Conservation (phyloP, 2,329 filamentous ascomycete genomes). For the Mycocentrospora acerina region DNA sequence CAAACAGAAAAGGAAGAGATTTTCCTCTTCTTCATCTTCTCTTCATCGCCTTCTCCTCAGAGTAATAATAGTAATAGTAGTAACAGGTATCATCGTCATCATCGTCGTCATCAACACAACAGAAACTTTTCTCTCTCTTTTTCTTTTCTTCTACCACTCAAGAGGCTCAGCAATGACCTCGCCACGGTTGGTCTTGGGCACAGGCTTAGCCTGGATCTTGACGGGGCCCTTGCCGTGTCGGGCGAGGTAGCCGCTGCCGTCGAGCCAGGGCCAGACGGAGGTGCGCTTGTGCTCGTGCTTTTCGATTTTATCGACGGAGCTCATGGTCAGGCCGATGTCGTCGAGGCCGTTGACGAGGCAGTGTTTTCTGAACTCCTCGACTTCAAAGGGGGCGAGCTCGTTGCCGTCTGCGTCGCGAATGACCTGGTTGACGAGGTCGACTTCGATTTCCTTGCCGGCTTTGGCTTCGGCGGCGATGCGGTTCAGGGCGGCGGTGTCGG, state of each 20-base stretch:
- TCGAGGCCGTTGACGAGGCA: slow-evolving; percentile 92
- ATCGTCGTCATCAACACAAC: no score
- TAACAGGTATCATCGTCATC: no score
- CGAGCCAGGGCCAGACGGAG: slow-evolving; percentile 82
- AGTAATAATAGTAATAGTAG: no score
- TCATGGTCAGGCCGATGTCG: slow-evolving; percentile 93
- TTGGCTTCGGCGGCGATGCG: slow-evolving; percentile 74
- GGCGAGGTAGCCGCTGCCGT: slow-evolving; percentile 78
- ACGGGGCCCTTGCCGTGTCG: slow-evolving; percentile 58
- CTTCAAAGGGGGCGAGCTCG: slow-evolving; percentile 76
- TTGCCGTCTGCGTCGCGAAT: slow-evolving; percentile 76
- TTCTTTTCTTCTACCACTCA: slow-evolving; percentile 86
- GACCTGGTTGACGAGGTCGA: slow-evolving; percentile 82
- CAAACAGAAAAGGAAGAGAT: no score
- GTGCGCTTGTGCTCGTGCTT: slow-evolving; percentile 79
- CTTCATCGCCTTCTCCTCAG: no score
- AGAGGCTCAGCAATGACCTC: slow-evolving; percentile 81
- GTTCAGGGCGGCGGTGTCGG: slow-evolving; percentile 65
- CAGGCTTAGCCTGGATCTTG: slow-evolving; percentile 65
- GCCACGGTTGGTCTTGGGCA: slow-evolving; percentile 87
- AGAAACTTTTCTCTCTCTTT: no score
- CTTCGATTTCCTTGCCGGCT: slow-evolving; percentile 80
- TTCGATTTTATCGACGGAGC: slow-evolving; percentile 84
- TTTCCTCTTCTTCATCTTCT: no score
- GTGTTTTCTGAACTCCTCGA: slow-evolving; percentile 92